Evolutionary conservation across 1,284 basidiomycete species (phyloP).

Genomic region (Chalciporus sp.): DNA sequence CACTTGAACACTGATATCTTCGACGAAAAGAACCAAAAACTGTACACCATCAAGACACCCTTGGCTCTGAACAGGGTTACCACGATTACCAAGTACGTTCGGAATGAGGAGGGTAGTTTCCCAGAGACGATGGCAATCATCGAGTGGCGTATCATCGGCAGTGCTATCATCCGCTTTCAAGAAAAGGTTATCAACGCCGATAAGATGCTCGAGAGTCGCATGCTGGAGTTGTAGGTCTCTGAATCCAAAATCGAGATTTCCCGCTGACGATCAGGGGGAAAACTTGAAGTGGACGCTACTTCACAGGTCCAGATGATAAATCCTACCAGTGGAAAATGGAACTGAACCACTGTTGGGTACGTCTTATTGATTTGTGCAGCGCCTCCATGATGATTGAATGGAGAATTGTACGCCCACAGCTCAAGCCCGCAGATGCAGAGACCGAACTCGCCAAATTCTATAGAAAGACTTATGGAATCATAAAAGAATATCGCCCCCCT

Average conservation of each 20-base stretch:
- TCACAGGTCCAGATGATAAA: slow-evolving; percentile 23
- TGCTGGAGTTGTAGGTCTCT: slow-evolving; percentile 16
- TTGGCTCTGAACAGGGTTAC: slow-evolving; percentile 21
- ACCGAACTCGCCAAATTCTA: neutral
- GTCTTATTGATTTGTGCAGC: neutral
- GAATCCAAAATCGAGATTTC: neutral
- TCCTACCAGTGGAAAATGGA: slow-evolving; percentile 33
- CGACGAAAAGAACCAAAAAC: slow-evolving; percentile 23
- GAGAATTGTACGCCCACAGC: neutral
- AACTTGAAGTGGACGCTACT: slow-evolving; percentile 22
- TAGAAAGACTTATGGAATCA: neutral
- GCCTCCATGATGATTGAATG: neutral
- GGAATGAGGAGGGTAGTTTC: slow-evolving; percentile 13
- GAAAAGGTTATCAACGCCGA: slow-evolving; percentile 9
- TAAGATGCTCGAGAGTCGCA: slow-evolving; percentile 16
- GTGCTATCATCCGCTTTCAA: slow-evolving; percentile 18
- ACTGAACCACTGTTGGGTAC: slow-evolving; percentile 22
- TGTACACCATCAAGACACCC: slow-evolving; percentile 26
- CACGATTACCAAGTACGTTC: slow-evolving; percentile 27
- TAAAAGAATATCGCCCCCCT: neutral
- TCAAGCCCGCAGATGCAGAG: neutral
- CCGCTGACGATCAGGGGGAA: neutral
- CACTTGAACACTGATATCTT: slow-evolving; percentile 26
- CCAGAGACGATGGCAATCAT: slow-evolving; percentile 29
- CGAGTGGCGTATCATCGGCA: slow-evolving; percentile 26